A percentile compares a stretch with the other conserved stretches of the same genome.
phyloP scores from a whole-genome alignment of 495 filamentous ascomycete genomes.

The Talaromyces liani region DNA sequence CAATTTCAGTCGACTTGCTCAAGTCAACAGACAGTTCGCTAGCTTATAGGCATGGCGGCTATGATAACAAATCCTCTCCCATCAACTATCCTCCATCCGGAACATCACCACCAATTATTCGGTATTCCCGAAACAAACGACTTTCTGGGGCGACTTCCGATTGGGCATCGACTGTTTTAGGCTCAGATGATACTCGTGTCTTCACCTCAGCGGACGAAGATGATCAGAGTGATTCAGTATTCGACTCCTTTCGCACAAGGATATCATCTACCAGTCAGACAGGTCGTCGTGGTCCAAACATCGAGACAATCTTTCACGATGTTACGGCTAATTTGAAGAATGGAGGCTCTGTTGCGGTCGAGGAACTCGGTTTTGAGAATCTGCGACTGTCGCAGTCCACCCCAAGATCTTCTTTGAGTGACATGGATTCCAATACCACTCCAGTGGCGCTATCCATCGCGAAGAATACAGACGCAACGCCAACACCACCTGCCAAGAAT shows the following conservation, averaged over 20 bases:
- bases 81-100: not conserved
- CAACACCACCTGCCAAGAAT: not conserved
- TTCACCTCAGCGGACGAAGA: slow-evolving; percentile 76
- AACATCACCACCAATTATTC: slow-evolving; percentile 18
- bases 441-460: slow-evolving; percentile 1
- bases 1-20: not conserved
- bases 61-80: slow-evolving; percentile 17
- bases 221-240: slow-evolving; percentile 84
- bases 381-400: slow-evolving; percentile 6
- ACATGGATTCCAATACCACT: slow-evolving; percentile 2
- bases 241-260: slow-evolving; percentile 82
- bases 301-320: slow-evolving; percentile 86
- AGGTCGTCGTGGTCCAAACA: slow-evolving; percentile 46
- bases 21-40: slow-evolving; percentile 3
- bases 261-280: slow-evolving; percentile 54
- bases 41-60: not conserved
- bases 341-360: not conserved
- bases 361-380: slow-evolving; percentile 2
- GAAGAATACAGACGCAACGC: slow-evolving; percentile 5
- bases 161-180: slow-evolving; percentile 70
- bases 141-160: slow-evolving; percentile 53
- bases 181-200: slow-evolving; percentile 76
- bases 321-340: slow-evolving; percentile 32
- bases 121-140: slow-evolving; percentile 30
- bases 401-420: slow-evolving; percentile 6